These are phyloP conservation scores for Apophysomyces trapeziformis DNA, from an alignment of 371 early-diverging fungal genomes.

Conservation along the genomic window DNA sequence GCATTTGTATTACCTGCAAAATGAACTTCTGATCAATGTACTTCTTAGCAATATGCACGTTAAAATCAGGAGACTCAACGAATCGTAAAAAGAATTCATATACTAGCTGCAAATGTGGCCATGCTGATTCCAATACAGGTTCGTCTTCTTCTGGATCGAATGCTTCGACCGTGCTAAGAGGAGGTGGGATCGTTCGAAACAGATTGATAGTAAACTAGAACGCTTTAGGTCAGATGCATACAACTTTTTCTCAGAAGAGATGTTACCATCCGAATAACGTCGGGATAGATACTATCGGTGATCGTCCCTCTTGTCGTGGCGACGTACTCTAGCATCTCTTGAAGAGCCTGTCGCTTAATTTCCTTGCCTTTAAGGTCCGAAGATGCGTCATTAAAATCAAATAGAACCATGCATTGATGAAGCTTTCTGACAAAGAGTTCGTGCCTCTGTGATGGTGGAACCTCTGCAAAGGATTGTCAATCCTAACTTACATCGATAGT, in stretches of 20 bases:
- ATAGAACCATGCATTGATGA: constrained; percentile 86
- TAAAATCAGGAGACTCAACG: constrained; percentile 96
- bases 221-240: neutral
- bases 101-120: constrained; percentile 97
- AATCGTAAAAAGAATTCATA: constrained; percentile 97
- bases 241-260: neutral
- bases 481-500: neutral
- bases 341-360: constrained; percentile 87
- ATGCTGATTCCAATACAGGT: constrained; percentile 92
- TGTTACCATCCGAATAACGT: constrained; percentile 89
- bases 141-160: constrained; percentile 99
- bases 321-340: constrained; percentile 92
- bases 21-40: constrained; percentile 28
- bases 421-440: constrained; percentile 89
- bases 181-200: constrained; percentile 1
- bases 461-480: constrained; percentile 57
- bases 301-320: constrained; percentile 83
- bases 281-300: constrained; percentile 86
- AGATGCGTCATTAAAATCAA: constrained; percentile 91
- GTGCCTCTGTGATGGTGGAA: constrained; percentile 67
- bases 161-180: constrained; percentile 69
- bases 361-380: constrained; percentile 92
- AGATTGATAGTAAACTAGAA: constrained; percentile 1
- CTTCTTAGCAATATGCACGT: constrained; percentile 80
- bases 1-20: constrained; percentile 59